phyloP scores from a whole-genome alignment of 2,329 filamentous ascomycete species.

The Eurotiales sp. region DNA sequence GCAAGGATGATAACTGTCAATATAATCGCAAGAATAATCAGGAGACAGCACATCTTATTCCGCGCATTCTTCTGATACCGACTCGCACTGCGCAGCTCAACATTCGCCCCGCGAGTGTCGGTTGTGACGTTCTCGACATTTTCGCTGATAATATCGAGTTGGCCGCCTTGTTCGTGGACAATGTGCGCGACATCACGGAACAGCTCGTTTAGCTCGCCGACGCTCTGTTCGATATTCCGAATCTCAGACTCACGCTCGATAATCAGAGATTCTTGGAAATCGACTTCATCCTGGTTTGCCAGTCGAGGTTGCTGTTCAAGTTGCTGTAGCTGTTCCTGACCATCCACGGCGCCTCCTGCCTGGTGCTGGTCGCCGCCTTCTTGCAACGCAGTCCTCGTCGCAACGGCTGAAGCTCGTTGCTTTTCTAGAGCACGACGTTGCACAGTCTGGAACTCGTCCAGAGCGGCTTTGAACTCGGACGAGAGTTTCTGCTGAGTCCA shows the following conservation, averaged over 20 bases:
- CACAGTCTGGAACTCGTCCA: conserved; percentile 88
- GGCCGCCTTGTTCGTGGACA: conserved; percentile 86
- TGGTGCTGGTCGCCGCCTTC: conserved; percentile 43
- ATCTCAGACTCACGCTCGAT: conserved; percentile 96
- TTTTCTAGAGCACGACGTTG: conserved; percentile 89
- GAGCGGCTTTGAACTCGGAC: conserved; percentile 82
- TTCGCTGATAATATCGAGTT: conserved; percentile 79
- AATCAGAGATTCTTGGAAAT: conserved; percentile 94
- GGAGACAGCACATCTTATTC: conserved; percentile 87
- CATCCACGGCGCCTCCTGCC: conserved; percentile 38
- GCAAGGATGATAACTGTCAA: conserved; percentile 86
- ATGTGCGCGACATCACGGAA: conserved; percentile 99
- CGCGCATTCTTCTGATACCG: conserved; percentile 93
- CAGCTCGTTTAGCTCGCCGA: conserved; percentile 91
- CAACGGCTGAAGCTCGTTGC: conserved; percentile 78
- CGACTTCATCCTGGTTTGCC: conserved; percentile 88
- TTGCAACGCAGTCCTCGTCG: conserved; percentile 76
- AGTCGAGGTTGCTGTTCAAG: conserved; percentile 73
- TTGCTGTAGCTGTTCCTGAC: conserved; percentile 44
- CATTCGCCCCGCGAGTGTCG: conserved; percentile 79
- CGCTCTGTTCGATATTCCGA: conserved; percentile 92
- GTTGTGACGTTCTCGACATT: conserved; percentile 81
- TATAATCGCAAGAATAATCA: conserved; percentile 85
- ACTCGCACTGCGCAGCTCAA: conserved; percentile 79
- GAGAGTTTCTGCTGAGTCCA: conserved; percentile 95